Evolutionary conservation across 495 filamentous ascomycete genomes (phyloP).

Genomic region (Aspergillus ellipticus): DNA sequence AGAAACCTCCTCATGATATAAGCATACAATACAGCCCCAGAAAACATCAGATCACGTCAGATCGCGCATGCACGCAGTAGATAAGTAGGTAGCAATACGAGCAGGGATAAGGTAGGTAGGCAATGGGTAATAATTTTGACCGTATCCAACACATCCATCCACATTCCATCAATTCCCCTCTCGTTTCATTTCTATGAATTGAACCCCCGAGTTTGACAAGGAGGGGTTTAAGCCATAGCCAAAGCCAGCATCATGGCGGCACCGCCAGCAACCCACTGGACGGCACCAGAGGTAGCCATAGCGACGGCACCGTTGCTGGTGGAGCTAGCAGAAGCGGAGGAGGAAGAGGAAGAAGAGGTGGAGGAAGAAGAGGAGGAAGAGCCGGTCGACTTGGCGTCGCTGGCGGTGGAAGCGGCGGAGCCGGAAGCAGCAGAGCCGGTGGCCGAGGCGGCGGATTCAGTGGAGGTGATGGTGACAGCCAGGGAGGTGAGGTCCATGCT

Average conservation of each 20-base stretch:
- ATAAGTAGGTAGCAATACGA: too few species aligned
- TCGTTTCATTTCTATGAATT: too few species aligned
- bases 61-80: too few species aligned
- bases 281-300: not conserved
- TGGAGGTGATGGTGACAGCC: conserved; percentile 28
- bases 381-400: conserved; percentile 3
- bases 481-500: conserved; percentile 23
- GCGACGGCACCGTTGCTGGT: conserved; percentile 10
- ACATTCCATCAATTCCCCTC: too few species aligned
- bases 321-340: not conserved
- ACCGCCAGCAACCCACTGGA: conserved; percentile 28
- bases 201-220: not conserved
- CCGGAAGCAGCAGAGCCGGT: conserved; percentile 1
- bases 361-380: not conserved
- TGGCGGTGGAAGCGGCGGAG: conserved; percentile 3
- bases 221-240: conserved; percentile 22
- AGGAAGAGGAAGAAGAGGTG: not conserved
- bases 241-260: conserved; percentile 27
- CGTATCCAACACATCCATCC: too few species aligned
- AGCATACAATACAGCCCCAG: too few species aligned
- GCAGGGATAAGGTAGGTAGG: too few species aligned
- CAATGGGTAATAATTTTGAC: too few species aligned
- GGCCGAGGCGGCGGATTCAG: conserved; percentile 11
- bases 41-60: too few species aligned
- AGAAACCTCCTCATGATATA: too few species aligned